These are phyloP conservation scores for Saccharomycopsis sp. DNA, from an alignment of 805 yeast genomes.

Conservation along the genomic window DNA sequence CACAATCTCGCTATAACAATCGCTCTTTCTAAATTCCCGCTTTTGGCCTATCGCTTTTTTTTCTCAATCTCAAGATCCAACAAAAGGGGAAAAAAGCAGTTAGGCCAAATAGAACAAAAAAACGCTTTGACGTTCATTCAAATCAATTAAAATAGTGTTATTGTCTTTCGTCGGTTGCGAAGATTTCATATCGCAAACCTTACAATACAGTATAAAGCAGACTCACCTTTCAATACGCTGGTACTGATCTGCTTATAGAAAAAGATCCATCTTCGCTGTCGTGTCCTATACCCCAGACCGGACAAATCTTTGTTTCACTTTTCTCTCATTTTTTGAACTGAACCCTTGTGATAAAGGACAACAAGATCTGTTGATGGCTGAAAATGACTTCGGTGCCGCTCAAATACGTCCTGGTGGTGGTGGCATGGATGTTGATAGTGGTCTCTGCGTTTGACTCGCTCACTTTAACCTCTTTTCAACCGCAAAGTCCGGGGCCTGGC, in stretches of 20 bases:
- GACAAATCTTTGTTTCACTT: too few species aligned
- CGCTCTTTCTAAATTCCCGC: too few species aligned
- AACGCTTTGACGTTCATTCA: not conserved
- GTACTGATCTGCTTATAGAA: too few species aligned
- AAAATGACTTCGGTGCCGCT: not conserved
- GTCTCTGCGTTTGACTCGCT: not conserved
- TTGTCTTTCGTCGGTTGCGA: not conserved
- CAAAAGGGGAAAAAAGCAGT: not conserved
- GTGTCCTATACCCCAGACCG: too few species aligned
- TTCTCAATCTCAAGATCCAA: too few species aligned
- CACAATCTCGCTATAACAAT: too few species aligned
- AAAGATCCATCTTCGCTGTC: too few species aligned
- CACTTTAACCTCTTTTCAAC: too few species aligned
- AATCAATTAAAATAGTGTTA: not conserved
- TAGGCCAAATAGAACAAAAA: not conserved
- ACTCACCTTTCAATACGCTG: too few species aligned
- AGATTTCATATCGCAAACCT: not conserved
- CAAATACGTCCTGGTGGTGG: not conserved
- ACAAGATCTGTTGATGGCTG: not conserved
- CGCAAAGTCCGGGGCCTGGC: too few species aligned
- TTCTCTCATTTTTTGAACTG: not conserved
- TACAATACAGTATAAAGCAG: too few species aligned
- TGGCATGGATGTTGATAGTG: not conserved
- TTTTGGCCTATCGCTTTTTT: too few species aligned
- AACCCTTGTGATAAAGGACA: not conserved